Conservation (phyloP, 1,284 basidiomycete genomes). For the Anthracocystis walkeri region DNA sequence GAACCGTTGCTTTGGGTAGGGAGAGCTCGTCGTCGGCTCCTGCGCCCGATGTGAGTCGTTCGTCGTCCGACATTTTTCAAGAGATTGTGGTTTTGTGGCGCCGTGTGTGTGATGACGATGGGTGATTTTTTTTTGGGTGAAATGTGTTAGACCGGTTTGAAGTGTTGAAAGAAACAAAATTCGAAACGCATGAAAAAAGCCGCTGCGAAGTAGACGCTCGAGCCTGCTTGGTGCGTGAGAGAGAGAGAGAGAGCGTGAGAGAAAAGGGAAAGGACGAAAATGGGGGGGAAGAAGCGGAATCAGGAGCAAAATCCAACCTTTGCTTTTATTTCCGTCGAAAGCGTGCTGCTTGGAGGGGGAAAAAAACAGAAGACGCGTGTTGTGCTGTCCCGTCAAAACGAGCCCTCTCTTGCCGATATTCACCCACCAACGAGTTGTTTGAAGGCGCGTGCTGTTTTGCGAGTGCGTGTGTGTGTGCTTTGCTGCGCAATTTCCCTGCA, state of each 20-base stretch:
- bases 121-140: not conserved
- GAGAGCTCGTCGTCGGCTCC: slow-evolving; percentile 87
- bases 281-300: not conserved
- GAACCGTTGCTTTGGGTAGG: slow-evolving; percentile 94
- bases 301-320: slow-evolving; percentile 14
- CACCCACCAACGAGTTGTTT: not conserved
- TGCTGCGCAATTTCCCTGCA: not conserved
- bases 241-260: not conserved
- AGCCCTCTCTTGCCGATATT: not conserved
- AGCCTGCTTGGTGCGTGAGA: not conserved
- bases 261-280: not conserved
- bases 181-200: not conserved
- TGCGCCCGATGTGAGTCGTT: slow-evolving; percentile 75
- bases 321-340: slow-evolving; percentile 36
- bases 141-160: not conserved
- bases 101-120: not conserved
- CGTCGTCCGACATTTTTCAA: slow-evolving; percentile 82
- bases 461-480: too few species aligned
- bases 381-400: not conserved
- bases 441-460: not conserved
- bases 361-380: slow-evolving; percentile 8
- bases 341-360: too few species aligned
- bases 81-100: not conserved
- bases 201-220: not conserved
- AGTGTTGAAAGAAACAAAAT: not conserved